Percentiles rank a stretch among this genome's conserved stretches.
Evolutionary conservation across 2,329 filamentous ascomycete species (phyloP).

Genomic region (Trichoderma lentiforme): DNA sequence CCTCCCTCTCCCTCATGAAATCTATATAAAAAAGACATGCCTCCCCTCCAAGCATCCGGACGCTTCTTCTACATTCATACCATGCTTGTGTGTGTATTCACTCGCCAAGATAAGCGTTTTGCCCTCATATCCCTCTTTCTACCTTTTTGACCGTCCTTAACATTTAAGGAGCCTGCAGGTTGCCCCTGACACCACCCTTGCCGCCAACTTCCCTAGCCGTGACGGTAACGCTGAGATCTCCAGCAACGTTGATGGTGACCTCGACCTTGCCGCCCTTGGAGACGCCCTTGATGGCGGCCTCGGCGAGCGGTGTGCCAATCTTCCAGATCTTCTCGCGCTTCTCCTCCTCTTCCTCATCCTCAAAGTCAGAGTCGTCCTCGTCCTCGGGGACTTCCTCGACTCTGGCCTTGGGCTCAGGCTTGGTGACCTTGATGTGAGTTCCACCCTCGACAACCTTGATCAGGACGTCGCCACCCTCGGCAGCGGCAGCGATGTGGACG

Average conservation of each 20-base stretch:
- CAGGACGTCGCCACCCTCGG: constrained; percentile 81
- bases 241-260: constrained; percentile 83
- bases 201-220: constrained; percentile 82
- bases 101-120: background rate
- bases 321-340: constrained; percentile 90
- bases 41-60: background rate
- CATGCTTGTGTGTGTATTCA: background rate
- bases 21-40: constrained; percentile 8
- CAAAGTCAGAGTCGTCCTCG: constrained; percentile 60
- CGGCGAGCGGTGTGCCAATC: constrained; percentile 75
- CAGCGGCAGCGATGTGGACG: constrained; percentile 71
- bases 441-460: constrained; percentile 85
- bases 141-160: background rate
- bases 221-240: constrained; percentile 75
- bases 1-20: constrained; percentile 2
- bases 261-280: constrained; percentile 91
- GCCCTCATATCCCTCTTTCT: background rate
- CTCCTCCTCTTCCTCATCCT: constrained; percentile 80
- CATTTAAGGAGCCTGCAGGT: constrained; percentile 32
- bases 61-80: constrained; percentile 1
- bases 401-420: constrained; percentile 76
- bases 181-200: constrained; percentile 77
- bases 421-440: constrained; percentile 89
- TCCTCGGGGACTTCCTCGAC: constrained; percentile 62
- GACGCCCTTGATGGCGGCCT: constrained; percentile 77